Evolutionary conservation across 1,284 basidiomycete species (phyloP).

Genomic region (Exsudoporus floridanus): DNA sequence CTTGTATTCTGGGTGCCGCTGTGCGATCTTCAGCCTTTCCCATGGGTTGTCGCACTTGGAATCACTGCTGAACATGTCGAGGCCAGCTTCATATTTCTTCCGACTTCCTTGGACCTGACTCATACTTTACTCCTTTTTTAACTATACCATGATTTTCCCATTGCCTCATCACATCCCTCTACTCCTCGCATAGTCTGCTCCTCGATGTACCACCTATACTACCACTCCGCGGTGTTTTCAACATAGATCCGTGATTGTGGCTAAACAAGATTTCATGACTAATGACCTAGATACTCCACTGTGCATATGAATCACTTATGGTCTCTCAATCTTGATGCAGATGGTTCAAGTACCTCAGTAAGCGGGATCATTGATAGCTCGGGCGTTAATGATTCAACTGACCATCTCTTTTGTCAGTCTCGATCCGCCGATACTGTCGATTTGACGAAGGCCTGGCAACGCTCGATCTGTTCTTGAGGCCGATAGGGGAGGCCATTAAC

Average conservation of each 20-base stretch:
- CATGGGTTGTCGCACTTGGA: constrained; percentile 10
- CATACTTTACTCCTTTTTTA: constrained; percentile 30
- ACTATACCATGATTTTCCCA: constrained; percentile 30
- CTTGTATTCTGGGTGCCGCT: constrained; percentile 9
- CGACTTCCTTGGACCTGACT: constrained; percentile 24
- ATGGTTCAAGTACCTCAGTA: constrained; percentile 18
- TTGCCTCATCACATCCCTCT: constrained; percentile 12
- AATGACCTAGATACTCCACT: constrained; percentile 28
- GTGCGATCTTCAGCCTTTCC: constrained; percentile 12
- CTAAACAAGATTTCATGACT: constrained; percentile 15
- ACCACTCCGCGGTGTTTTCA: constrained; percentile 14
- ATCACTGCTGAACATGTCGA: constrained; percentile 13
- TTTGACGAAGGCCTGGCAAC: neutral
- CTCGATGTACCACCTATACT: constrained; percentile 32
- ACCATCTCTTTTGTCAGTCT: constrained; percentile 17
- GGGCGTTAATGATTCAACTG: constrained; percentile 16
- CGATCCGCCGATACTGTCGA: neutral
- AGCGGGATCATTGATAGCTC: constrained; percentile 19
- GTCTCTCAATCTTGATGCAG: constrained; percentile 7
- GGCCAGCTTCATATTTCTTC: constrained; percentile 19
- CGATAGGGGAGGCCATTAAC: neutral
- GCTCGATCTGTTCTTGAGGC: neutral
- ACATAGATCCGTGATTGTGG: constrained; percentile 32
- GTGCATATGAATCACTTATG: constrained; percentile 21
- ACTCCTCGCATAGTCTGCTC: constrained; percentile 32